These are phyloP conservation scores for Daldinia sp. DNA, from an alignment of 2,329 filamentous ascomycete species.

Conservation along the genomic window DNA sequence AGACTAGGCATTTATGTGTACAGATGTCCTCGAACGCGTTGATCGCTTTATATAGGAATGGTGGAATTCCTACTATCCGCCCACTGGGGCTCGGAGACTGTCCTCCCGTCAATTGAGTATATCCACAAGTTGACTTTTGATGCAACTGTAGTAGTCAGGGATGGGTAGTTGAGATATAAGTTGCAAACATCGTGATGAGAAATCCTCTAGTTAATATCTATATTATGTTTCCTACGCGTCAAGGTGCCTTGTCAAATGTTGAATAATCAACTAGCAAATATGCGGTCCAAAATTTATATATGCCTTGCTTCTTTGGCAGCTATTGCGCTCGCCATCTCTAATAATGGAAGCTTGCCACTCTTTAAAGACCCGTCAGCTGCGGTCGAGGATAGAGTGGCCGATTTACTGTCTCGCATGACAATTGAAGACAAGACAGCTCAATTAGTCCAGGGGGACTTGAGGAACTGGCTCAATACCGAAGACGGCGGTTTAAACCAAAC, in stretches of 20 bases:
- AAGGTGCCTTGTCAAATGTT: slow-evolving; percentile 14
- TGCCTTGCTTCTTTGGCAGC: slow-evolving; percentile 38
- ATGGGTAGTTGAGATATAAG: slow-evolving; percentile 23
- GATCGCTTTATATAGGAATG: slow-evolving; percentile 1
- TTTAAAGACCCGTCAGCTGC: slow-evolving; percentile 74
- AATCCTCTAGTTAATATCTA: not conserved
- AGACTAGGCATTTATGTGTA: not conserved
- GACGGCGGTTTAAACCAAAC: slow-evolving; percentile 75
- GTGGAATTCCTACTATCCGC: not conserved
- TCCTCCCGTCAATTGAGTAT: slow-evolving; percentile 29
- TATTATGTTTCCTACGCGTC: not conserved
- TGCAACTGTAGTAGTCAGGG: slow-evolving; percentile 30
- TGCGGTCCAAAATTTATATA: slow-evolving; percentile 38
- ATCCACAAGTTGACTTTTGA: slow-evolving; percentile 14
- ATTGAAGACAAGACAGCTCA: slow-evolving; percentile 80
- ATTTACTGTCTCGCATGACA: slow-evolving; percentile 79
- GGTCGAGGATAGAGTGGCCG: slow-evolving; percentile 73
- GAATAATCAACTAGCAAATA: slow-evolving; percentile 34
- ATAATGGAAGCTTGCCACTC: slow-evolving; percentile 50
- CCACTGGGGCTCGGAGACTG: slow-evolving; percentile 32
- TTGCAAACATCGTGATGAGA: not conserved
- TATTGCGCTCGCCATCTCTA: slow-evolving; percentile 31
- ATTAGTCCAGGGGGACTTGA: slow-evolving; percentile 76
- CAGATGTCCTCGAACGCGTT: too few species aligned
- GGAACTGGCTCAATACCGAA: slow-evolving; percentile 79